Evolutionary conservation across 2,329 filamentous ascomycete genomes (phyloP).

Genomic region (Hysterium pulicare): DNA sequence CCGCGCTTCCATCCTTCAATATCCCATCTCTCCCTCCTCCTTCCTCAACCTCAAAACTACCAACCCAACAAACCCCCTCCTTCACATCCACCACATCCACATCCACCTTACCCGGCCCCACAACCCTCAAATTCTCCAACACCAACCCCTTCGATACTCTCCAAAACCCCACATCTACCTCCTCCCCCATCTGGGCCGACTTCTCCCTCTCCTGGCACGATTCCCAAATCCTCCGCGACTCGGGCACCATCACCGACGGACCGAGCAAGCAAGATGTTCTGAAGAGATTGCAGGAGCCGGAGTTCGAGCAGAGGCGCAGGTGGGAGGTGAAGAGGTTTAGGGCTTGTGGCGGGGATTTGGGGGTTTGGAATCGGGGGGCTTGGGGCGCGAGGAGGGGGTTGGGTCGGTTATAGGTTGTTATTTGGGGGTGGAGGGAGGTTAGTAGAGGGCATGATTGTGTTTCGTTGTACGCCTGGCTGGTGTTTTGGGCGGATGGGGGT

Average conservation of each 20-base stretch:
- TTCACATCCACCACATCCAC: slow-evolving; percentile 6
- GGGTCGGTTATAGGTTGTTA: slow-evolving; percentile 22
- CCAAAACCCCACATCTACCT: slow-evolving; percentile 13
- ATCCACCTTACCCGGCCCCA: no score
- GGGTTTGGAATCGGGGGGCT: slow-evolving; percentile 33
- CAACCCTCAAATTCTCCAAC: slow-evolving; percentile 20
- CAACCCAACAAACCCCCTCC: slow-evolving; percentile 7
- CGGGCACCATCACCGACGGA: slow-evolving; percentile 13
- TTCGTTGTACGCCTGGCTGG: no score
- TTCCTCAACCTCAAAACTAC: slow-evolving; percentile 2
- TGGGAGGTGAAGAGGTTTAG: slow-evolving; percentile 36
- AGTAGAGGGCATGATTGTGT: no score
- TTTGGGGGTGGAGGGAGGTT: not conserved
- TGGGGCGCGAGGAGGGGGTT: slow-evolving; percentile 36
- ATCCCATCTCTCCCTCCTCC: slow-evolving; percentile 11
- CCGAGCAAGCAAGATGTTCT: slow-evolving; percentile 15
- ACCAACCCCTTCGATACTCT: slow-evolving; percentile 26
- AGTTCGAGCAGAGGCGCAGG: slow-evolving; percentile 23
- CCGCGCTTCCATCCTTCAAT: slow-evolving; percentile 18
- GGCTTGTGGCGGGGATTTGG: slow-evolving; percentile 29
- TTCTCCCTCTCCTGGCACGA: slow-evolving; percentile 33
- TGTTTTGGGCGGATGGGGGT: no score
- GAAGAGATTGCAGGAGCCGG: slow-evolving; percentile 23
- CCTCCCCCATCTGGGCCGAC: slow-evolving; percentile 24
- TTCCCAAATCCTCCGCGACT: slow-evolving; percentile 21